phyloP scores from a whole-genome alignment of 345 rosid genomes.

The Eucalyptus curtisii region DNA sequence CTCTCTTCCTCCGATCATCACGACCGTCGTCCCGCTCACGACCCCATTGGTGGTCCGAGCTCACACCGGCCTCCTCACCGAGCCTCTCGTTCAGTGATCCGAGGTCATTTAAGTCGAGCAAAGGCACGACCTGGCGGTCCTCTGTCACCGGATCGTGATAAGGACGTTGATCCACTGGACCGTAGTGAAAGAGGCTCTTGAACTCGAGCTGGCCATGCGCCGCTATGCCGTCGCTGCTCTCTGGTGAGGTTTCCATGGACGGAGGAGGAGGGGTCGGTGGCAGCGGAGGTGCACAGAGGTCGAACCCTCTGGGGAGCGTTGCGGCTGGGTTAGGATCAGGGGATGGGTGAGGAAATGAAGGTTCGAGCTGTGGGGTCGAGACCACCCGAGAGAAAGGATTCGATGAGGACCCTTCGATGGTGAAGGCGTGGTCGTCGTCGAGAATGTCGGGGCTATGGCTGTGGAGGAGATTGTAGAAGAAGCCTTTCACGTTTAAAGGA shows the following conservation, averaged over 20 bases:
- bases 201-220: not conserved
- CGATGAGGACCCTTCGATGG: not conserved
- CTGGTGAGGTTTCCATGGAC: not conserved
- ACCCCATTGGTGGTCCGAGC: not conserved
- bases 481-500: not conserved
- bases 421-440: not conserved
- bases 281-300: not conserved
- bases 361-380: not conserved
- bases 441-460: not conserved
- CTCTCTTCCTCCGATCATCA: not conserved
- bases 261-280: not conserved
- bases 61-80: not conserved
- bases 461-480: not conserved
- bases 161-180: not conserved
- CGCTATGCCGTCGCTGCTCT: not conserved
- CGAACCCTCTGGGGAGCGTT: not conserved
- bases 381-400: constrained; percentile 1
- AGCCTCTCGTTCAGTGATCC: not conserved
- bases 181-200: not conserved
- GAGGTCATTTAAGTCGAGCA: not conserved
- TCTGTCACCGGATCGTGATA: not conserved
- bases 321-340: not conserved
- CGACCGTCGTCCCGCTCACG: not conserved
- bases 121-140: not conserved
- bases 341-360: not conserved